phyloP scores from a whole-genome alignment of 1,284 basidiomycete genomes.

The Mycena sp. region DNA sequence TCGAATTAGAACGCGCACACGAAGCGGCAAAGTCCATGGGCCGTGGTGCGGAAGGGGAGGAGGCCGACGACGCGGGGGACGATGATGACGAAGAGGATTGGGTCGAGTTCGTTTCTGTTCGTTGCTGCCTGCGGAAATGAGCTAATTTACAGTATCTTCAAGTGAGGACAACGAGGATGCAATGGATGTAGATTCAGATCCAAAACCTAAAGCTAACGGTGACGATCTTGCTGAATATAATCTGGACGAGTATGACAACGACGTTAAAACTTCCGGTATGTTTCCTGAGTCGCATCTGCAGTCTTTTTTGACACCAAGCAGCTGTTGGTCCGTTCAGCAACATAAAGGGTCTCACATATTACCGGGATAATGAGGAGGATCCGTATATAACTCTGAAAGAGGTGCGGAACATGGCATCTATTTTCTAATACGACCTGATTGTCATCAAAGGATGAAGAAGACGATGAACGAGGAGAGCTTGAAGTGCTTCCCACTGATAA shows the following conservation, averaged over 20 bases:
- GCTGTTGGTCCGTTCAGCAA: slow-evolving; percentile 90
- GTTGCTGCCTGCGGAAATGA: slow-evolving; percentile 30
- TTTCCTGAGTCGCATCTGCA: slow-evolving; percentile 8
- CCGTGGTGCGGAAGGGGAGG: slow-evolving; percentile 64
- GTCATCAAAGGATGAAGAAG: slow-evolving; percentile 73
- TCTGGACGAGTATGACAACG: slow-evolving; percentile 94
- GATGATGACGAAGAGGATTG: slow-evolving; percentile 66
- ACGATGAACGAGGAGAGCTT: slow-evolving; percentile 90
- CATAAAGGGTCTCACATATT: slow-evolving; percentile 94
- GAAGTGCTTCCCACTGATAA: slow-evolving; percentile 93
- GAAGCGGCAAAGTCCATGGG: slow-evolving; percentile 81
- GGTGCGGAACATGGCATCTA: slow-evolving; percentile 51
- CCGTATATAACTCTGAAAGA: slow-evolving; percentile 98
- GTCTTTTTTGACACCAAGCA: slow-evolving; percentile 8
- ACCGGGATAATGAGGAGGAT: slow-evolving; percentile 93
- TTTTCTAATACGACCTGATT: slow-evolving; percentile 4
- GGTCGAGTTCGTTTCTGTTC: slow-evolving; percentile 79
- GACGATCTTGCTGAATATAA: slow-evolving; percentile 94
- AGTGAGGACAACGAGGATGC: slow-evolving; percentile 64
- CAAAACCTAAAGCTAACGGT: slow-evolving; percentile 53
- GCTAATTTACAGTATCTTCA: slow-evolving; percentile 41
- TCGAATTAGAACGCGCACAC: slow-evolving; percentile 86
- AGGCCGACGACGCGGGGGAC: slow-evolving; percentile 66
- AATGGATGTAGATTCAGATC: slow-evolving; percentile 72
- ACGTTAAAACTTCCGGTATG: slow-evolving; percentile 70